phyloP scores from a whole-genome alignment of 805 yeast genomes.

The Zygosaccharomyces lentus region DNA sequence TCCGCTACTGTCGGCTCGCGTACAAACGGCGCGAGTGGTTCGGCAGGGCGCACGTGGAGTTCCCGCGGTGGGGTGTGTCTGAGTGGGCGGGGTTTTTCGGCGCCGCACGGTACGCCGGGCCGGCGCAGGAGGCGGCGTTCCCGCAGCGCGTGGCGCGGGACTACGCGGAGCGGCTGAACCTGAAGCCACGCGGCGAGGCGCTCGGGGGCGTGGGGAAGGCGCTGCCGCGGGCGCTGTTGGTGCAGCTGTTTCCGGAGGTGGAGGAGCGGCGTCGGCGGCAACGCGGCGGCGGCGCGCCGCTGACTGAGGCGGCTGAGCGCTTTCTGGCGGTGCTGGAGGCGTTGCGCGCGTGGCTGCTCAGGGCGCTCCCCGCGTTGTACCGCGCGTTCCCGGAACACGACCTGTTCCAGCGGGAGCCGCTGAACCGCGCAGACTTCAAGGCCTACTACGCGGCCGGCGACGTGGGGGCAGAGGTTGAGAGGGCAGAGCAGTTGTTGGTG shows the following conservation, averaged over 20 bases:
- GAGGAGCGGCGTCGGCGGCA: slow-evolving; percentile 22
- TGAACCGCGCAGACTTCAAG: slow-evolving; percentile 25
- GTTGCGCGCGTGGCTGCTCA: slow-evolving; percentile 23
- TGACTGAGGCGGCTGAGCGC: slow-evolving; percentile 18
- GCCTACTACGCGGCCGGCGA: slow-evolving; percentile 12
- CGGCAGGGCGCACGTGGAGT: slow-evolving; percentile 14
- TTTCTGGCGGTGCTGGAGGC: slow-evolving; percentile 23
- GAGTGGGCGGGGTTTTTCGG: too few species aligned
- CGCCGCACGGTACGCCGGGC: too few species aligned
- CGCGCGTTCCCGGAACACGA: slow-evolving; percentile 32
- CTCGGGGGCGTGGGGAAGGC: neutral
- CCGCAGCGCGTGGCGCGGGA: slow-evolving; percentile 26
- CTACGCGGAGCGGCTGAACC: slow-evolving; percentile 4
- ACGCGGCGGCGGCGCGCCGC: slow-evolving; percentile 8
- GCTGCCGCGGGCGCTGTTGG: slow-evolving; percentile 17
- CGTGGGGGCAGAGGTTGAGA: neutral
- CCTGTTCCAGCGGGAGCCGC: slow-evolving; percentile 24
- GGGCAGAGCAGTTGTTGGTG: neutral
- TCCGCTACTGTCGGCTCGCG: slow-evolving; percentile 31
- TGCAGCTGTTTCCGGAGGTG: slow-evolving; percentile 32
- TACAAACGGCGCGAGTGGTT: slow-evolving; percentile 30
- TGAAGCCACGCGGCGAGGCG: neutral
- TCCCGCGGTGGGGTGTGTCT: slow-evolving; percentile 15
- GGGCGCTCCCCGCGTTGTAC: slow-evolving; percentile 28
- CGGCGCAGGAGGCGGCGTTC: slow-evolving; percentile 13